Base-by-base conservation (phyloP, 352 stramenopile genomes). In the Peronospora destructor region DNA sequence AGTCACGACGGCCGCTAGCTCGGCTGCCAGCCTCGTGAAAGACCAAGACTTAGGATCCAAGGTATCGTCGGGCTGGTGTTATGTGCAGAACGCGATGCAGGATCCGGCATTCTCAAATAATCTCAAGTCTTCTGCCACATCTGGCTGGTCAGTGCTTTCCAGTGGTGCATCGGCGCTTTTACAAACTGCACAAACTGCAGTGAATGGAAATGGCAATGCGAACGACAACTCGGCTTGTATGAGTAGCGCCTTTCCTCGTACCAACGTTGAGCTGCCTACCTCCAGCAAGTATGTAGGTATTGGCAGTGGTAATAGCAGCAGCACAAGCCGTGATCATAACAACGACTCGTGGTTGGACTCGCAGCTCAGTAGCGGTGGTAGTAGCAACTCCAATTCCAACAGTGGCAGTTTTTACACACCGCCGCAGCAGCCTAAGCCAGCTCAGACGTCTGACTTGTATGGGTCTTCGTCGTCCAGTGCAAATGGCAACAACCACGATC, bases 111-210 rank as follows among this genome's bases (percentile, higher is more conserved):
- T 91, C 13, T 74, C 70, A 26, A 53, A 76, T 13, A 86, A 86
- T 38, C 78, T 91, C 52, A 91, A 90, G 68, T 81, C 76, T n/a
- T 88, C 76, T 4, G 81, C 81, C 4, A 73, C 78, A 6, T 80
- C 74, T 9, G 71, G 81, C 25, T 91, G 81, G 81, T 90, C 78
- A 5, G 66, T 64, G 53, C 65, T 91, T 43, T 82, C 81, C 14
- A 85, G 55, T 32, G 73, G 74, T 17, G 77, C 81, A 10, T 82
- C 71, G 4, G 68, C 78, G 0, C 60, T 88, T 8, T 70, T 81
- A 56, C 76, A 84, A 54, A 84, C 68, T 12, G 74, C 77, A 11
- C 77, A 85, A 42, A 77, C 59, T 14, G 73, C 78, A 23, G 70
- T 88, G 25, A 76, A 81, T 37, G 48, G 56, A 44, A 48, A 61